Evolutionary conservation across 1,284 basidiomycete genomes (phyloP).

Genomic region (Fomitiporia mediterranea): DNA sequence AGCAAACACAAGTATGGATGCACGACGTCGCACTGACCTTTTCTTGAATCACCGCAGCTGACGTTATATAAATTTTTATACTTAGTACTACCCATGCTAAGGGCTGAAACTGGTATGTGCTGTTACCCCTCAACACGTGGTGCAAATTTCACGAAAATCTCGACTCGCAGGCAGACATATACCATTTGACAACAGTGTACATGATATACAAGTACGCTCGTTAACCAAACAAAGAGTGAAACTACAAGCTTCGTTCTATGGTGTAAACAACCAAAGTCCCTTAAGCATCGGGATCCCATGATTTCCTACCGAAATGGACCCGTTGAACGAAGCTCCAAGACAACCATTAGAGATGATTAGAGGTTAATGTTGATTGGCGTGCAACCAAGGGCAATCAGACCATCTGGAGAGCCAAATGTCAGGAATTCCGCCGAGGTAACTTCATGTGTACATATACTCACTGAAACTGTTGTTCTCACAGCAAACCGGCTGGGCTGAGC

Average conservation of each 20-base stretch:
- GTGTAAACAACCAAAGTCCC: background rate
- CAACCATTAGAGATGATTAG: background rate
- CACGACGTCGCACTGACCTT: too few species aligned
- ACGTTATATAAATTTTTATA: too few species aligned
- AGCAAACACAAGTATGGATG: too few species aligned
- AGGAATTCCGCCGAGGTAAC: background rate
- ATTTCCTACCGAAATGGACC: background rate
- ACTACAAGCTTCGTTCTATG: background rate
- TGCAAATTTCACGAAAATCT: too few species aligned
- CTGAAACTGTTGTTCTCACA: conserved; percentile 25
- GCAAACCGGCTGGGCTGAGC: conserved; percentile 29
- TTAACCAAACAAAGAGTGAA: too few species aligned
- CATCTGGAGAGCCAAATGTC: conserved; percentile 22
- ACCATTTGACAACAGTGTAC: too few species aligned
- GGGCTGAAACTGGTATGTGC: too few species aligned
- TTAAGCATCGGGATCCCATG: background rate
- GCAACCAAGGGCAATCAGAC: conserved; percentile 30
- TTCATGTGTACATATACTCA: background rate
- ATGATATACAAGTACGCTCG: too few species aligned
- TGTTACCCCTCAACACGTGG: too few species aligned
- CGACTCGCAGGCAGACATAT: too few species aligned
- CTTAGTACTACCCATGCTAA: too few species aligned
- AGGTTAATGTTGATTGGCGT: conserved; percentile 28
- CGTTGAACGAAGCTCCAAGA: background rate
- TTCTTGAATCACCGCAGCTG: too few species aligned